Evolutionary conservation across 2,329 filamentous ascomycete species (phyloP).

Genomic region (Chrysoporthe cubensis): DNA sequence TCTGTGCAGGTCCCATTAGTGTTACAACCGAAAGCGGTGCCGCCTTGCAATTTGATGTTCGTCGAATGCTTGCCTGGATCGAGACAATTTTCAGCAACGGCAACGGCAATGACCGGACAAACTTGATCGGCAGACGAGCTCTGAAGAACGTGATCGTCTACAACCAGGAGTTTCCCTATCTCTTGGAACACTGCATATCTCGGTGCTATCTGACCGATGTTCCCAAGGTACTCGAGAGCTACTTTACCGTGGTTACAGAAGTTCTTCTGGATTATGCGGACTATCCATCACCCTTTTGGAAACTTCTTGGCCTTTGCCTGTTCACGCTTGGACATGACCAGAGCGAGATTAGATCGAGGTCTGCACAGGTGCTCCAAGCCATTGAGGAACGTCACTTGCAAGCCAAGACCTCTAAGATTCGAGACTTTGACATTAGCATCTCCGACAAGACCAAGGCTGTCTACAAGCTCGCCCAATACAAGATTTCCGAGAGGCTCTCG

Average conservation of each 20-base stretch:
- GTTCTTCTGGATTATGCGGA: constrained; percentile 83
- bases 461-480: constrained; percentile 96
- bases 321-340: constrained; percentile 93
- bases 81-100: constrained; percentile 91
- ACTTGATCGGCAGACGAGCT: constrained; percentile 84
- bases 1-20: constrained; percentile 85
- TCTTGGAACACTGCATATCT: constrained; percentile 88
- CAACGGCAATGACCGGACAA: constrained; percentile 89
- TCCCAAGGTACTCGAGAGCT: constrained; percentile 87
- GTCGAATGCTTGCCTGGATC: constrained; percentile 92
- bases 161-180: constrained; percentile 83
- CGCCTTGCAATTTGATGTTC: constrained; percentile 88
- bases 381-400: constrained; percentile 81
- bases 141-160: constrained; percentile 87
- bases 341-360: constrained; percentile 86
- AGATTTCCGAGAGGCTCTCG: constrained; percentile 88
- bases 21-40: constrained; percentile 87
- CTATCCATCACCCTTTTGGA: constrained; percentile 88
- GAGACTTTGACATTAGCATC: constrained; percentile 97
- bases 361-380: constrained; percentile 76
- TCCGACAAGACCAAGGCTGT: constrained; percentile 98
- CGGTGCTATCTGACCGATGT: constrained; percentile 85
- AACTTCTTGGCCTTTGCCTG: constrained; percentile 81
- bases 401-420: constrained; percentile 79
- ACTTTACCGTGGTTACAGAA: constrained; percentile 89